These are phyloP conservation scores for Populus tremula DNA, from an alignment of 345 rosid species.

Conservation along the genomic window DNA sequence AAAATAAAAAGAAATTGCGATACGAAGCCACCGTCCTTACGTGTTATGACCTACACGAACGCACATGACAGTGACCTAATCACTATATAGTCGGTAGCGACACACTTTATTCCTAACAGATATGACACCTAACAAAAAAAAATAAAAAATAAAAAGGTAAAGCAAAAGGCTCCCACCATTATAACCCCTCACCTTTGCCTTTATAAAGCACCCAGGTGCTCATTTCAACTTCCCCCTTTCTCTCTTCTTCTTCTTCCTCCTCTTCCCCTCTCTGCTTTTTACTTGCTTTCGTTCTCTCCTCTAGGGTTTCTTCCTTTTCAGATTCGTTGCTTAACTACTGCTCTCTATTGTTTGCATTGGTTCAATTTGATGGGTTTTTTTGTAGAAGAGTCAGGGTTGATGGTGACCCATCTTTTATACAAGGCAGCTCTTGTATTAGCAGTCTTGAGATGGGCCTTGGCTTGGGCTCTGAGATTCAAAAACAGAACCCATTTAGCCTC, in stretches of 20 bases:
- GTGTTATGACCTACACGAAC: background rate
- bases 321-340: background rate
- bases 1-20: background rate
- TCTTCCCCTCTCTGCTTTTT: background rate
- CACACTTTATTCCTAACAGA: slow-evolving; percentile 9
- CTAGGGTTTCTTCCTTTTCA: background rate
- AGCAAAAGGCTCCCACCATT: slow-evolving; percentile 5
- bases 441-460: slow-evolving; percentile 62
- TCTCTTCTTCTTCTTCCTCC: slow-evolving; percentile 6
- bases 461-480: slow-evolving; percentile 53
- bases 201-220: slow-evolving; percentile 21
- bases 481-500: slow-evolving; percentile 28
- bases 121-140: background rate
- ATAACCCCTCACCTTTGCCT: slow-evolving; percentile 5
- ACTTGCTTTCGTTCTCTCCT: background rate
- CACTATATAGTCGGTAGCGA: background rate
- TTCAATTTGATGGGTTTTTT: slow-evolving; percentile 49
- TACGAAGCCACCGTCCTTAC: background rate
- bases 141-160: background rate
- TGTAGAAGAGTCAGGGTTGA: slow-evolving; percentile 58
- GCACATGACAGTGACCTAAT: slow-evolving; percentile 14
- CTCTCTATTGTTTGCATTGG: background rate
- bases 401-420: slow-evolving; percentile 61
- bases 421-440: slow-evolving; percentile 66
- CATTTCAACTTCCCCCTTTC: slow-evolving; percentile 21